Conservation (phyloP, 2,329 filamentous ascomycete species). For the Colletotrichum truncatum region DNA sequence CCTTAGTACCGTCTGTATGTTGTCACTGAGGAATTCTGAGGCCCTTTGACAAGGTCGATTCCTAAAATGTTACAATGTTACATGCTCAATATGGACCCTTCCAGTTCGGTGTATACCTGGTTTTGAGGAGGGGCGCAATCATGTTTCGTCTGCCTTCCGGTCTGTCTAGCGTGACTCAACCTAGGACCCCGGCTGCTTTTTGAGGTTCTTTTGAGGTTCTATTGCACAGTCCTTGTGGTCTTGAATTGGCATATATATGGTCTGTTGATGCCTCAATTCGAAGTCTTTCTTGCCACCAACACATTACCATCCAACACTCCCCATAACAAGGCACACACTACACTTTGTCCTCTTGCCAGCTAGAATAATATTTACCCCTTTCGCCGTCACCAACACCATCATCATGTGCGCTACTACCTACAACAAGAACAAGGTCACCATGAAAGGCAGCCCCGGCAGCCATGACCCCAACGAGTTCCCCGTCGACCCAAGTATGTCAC, state of each 20-base stretch:
- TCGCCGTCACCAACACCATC: neutral
- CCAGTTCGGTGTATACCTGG: neutral
- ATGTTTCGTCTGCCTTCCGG: neutral
- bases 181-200: neutral
- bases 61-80: neutral
- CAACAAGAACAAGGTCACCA: neutral
- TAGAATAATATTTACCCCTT: neutral
- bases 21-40: neutral
- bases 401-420: neutral
- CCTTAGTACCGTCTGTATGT: neutral
- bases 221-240: neutral
- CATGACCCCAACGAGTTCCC: neutral
- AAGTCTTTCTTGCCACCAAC: neutral
- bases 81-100: neutral
- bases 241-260: neutral
- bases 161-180: constrained; percentile 3
- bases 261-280: neutral
- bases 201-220: neutral
- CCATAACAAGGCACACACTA: neutral
- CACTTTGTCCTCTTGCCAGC: too few relatives aligned
- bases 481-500: constrained; percentile 11
- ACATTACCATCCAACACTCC: neutral
- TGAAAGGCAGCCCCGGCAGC: neutral
- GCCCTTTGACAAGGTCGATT: neutral
- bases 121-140: neutral